Base-by-base conservation (phyloP, 495 filamentous ascomycete genomes). In the Umbilicaria muhlenbergii region DNA sequence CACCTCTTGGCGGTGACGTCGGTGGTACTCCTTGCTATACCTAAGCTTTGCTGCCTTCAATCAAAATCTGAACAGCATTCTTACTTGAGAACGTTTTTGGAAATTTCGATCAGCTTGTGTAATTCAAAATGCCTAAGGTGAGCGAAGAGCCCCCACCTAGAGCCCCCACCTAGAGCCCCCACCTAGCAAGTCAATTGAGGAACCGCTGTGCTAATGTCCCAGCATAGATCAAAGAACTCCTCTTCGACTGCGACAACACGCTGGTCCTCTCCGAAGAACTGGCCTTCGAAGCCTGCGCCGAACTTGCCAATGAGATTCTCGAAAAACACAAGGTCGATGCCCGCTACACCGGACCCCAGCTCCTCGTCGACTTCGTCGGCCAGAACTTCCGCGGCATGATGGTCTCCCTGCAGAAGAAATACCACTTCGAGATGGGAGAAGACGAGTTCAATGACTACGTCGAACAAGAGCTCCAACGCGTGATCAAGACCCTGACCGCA, bases 171-270 rank as follows among this genome's bases (percentile, higher is more conserved):
- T n/a, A 28, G 24, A 28, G 19, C 4, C 24, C 24, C 24, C 5
- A 6, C 24, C 5, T 6, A 28, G 24, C 24, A 28, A 28, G 5
- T 8, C 4, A 4, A 10, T 28, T 10, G 1, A 2, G 24, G 8
- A 28, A 6, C 5, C 24, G 6, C 19, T 28, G 24, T 28, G 24
- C 24, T 28, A 28, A 28, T 28, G 4, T 6, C 24, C 24, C 24
- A 1, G 24, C 24, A 28, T 8, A 86, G 81, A 79, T 80, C 63
- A 83, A 78, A 32, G 71, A 83, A 58, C 67, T 95, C 64, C 83
- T 95, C 62, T 79, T 94, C 66, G 88, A 95, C 68, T 95, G 88
- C 69, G 88, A 95, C 77, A 95, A 95, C 72, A 95, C 88, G 42
- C 84, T 95, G 55, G 84, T 87, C 65, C 78, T 92, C 55, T 92